Percentiles rank a stretch among this genome's conserved stretches.
Conservation (phyloP, 1,139 yeast species). For the Geotrichum klebahnii region DNA sequence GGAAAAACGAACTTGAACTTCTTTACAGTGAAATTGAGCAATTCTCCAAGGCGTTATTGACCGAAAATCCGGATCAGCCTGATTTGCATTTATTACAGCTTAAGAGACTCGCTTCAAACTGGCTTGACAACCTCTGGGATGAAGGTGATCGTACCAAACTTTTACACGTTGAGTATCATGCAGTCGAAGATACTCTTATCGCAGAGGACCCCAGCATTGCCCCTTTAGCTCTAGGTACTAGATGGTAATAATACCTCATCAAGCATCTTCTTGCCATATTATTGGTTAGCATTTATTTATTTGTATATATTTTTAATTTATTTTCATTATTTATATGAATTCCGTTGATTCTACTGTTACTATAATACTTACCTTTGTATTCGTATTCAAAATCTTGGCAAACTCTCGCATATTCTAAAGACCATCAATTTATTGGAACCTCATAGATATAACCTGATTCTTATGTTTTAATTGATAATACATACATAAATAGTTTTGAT, state of each 20-base stretch:
- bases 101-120: conserved; percentile 9
- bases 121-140: conserved; percentile 18
- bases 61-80: not conserved
- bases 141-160: not conserved
- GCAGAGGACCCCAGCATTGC: conserved; percentile 10
- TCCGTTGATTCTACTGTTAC: too few species aligned
- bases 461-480: too few species aligned
- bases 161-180: conserved; percentile 20
- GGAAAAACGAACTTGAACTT: conserved; percentile 38
- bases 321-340: not conserved
- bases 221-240: conserved; percentile 20
- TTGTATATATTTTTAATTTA: not conserved
- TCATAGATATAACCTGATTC: too few species aligned
- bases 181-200: conserved; percentile 13
- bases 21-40: conserved; percentile 31
- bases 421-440: too few species aligned
- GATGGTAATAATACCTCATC: conserved; percentile 16
- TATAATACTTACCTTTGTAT: too few species aligned
- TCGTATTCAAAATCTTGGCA: too few species aligned
- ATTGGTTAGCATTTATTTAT: not conserved
- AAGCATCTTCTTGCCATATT: not conserved
- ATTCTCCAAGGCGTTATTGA: conserved; percentile 8
- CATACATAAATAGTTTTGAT: too few species aligned
- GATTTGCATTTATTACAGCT: not conserved
- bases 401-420: too few species aligned